Base-by-base conservation (phyloP, 805 yeast genomes). In the Yarrowia yakushimensis region DNA sequence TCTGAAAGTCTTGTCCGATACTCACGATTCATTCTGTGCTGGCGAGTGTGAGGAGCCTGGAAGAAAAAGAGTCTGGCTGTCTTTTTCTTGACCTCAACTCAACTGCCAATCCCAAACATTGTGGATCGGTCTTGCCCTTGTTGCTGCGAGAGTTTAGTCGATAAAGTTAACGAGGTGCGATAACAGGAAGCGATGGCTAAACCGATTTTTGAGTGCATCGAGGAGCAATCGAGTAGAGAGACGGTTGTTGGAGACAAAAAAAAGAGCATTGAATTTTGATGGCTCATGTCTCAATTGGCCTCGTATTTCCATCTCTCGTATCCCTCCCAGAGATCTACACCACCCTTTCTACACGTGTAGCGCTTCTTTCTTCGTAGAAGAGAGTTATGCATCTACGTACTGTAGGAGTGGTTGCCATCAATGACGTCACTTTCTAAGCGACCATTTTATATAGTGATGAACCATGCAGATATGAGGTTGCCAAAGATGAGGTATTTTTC, bases 121-220 rank as follows among this genome's bases (percentile, higher is more conserved):
- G 25, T 18, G 36, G 18, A 10, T 6, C 27, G 22, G 31, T 27
- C 31, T 45, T 18, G 27, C 18, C 36, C 52, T 45, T 45, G 52
- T 45, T 39, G 45, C 20, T 9, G 25, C 52, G 33, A 45, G 52
- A 45, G 52, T 45, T 45, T 45, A 30, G 36, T 28, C 52, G 52
- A 45, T 45, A 45, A 27, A 30, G 52, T 45, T 45, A 45, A 45
- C 52, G 52, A 45, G 52, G 30, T 45, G 52, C 52, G 52, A 45
- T 45, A 45, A 27, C 33, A 27, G 23, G 27, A 43, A 25, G 5
- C 52, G 27, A 30, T 45, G 34, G 36, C 52, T 17, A 3, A 27
- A 13, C n/a, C 10, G 20, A 36, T 18, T 18, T 43, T 18, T 43
- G 36, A 45, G 52, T 45, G 52, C 52, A 45, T 45, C 27, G 20